Base-by-base conservation (phyloP, 257 asterid genomes). In the Solanum pimpinellifolium region DNA sequence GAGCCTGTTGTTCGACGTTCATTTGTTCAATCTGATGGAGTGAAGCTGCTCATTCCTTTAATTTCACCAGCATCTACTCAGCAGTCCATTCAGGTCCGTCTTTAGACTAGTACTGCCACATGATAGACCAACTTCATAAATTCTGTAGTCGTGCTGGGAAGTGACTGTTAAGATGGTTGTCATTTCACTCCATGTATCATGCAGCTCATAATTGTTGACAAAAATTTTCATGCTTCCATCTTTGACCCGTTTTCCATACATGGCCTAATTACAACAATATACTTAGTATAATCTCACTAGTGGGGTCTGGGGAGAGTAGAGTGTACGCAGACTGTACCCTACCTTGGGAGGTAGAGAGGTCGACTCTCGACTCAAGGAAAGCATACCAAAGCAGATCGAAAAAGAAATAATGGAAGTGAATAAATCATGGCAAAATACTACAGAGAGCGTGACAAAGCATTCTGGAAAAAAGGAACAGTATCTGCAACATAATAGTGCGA, bases 1-100 rank as follows among this genome's bases (percentile, higher is more conserved):
- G 99, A 95, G 89, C 97, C 99, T 81, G 72, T 92, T 47, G 96
- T 93, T 66, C 93, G 99, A 89, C 92, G 94, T 87, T 92, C 94
- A 86, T 96, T 96, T 92, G 98, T 96, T 92, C 96, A 93, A 93
- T 94, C 90, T 87, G 97, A 93, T 89, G 99, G 99, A 84, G 98
- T 96, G 88, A 95, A 94, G 93, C 90, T 95, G 90, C 95, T 96
- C 83, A 89, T 93, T 89, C 98, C 98, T 86, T 90, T 95, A 68
- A 95, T 96, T 90, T 88, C 94, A 91, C 98, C 99, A 85, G 98
- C 96, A 84, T 95, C 99, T 85, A 95, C 95, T 87, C 99, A 96
- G 88, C 99, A 96, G 91, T 96, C 99, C 80, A 95, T 92, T 84
- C 99, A 96, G 98, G 98, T 96, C 27, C 25, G 39, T 70, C 5